Base-by-base conservation (phyloP, 2,329 filamentous ascomycete genomes). In the Hypoxylon sp. region DNA sequence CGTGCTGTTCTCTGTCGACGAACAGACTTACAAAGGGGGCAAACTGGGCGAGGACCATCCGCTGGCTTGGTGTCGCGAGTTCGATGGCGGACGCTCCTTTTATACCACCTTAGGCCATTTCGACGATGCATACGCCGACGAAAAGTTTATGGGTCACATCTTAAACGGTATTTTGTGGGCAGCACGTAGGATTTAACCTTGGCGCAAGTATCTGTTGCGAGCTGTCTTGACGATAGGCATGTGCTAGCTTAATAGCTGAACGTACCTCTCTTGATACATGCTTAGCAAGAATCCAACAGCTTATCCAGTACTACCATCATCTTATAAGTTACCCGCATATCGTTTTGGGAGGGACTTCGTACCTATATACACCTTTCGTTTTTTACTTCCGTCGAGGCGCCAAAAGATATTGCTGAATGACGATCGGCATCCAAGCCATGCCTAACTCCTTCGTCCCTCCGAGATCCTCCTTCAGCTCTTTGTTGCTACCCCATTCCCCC, bases 21-120 rank as follows among this genome's bases (percentile, higher is more conserved):
- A 74, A 58, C 49, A 50, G 9, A 65, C 59, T 5, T 75, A 71
- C 41, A 9, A 59, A 7, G 73, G 72, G 1, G 71, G 72, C 5
- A 60, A 44, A 13, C 67, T 72, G 59, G 69, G 71, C 2, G 53
- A 62, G 2, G 63, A 72, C 42, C 72, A 76, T 48, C 73, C 73
- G 2, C 52, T 76, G 3, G 68, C 68, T 0, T 76, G 73, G 73
- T 72, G 67, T 23, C 68, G 69, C 47, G 69, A 72, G 20, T 71
- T 73, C 27, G 71, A 72, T 2, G 68, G 69, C 3, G 69, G 69
- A 0, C 63, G 72, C 30, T 68, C 68, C 3, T 75, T 75, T 45
- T 74, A 76, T 54, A 74, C 72, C 6, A 65, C 73, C 2, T 61
- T 76, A 12, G 73, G 74, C 4, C 73, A 76, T 45, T 77, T 73